These are phyloP conservation scores for Oropetium thomaeum DNA, from an alignment of 176 grass and related monocot species.

Conservation along the genomic window DNA sequence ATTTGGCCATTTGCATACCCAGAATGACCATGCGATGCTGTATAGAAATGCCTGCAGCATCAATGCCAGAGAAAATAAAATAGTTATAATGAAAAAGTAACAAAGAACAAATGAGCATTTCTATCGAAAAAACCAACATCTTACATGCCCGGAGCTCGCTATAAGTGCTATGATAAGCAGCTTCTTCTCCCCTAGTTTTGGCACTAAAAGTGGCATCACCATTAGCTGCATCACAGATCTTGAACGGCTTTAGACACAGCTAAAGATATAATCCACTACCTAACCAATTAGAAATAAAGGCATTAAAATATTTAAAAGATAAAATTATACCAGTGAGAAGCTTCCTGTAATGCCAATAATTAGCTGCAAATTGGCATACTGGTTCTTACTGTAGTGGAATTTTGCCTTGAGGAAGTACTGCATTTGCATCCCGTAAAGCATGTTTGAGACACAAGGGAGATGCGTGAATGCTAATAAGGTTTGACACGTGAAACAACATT, in stretches of 20 bases:
- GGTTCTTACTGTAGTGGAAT: slow-evolving; percentile 87
- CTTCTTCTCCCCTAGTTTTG: slow-evolving; percentile 71
- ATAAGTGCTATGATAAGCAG: slow-evolving; percentile 63
- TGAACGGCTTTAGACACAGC: background rate
- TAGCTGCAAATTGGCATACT: slow-evolving; percentile 84
- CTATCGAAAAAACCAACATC: background rate
- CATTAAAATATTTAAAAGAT: background rate
- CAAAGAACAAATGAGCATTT: slow-evolving; percentile 4
- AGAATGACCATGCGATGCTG: slow-evolving; percentile 86
- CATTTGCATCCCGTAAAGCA: slow-evolving; percentile 13
- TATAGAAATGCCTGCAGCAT: slow-evolving; percentile 66
- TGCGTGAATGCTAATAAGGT: background rate
- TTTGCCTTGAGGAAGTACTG: slow-evolving; percentile 93
- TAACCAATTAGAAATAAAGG: background rate
- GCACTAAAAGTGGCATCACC: slow-evolving; percentile 77
- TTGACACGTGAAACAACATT: background rate
- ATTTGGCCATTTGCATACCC: slow-evolving; percentile 56
- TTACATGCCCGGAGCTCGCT: slow-evolving; percentile 71
- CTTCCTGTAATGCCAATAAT: slow-evolving; percentile 58
- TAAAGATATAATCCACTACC: background rate
- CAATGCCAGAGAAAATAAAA: slow-evolving; percentile 14
- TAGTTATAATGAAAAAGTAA: background rate
- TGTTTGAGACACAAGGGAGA: background rate
- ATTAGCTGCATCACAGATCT: slow-evolving; percentile 48
- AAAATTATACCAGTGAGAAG: slow-evolving; percentile 69